phyloP scores from a whole-genome alignment of 306 rosid species.

The apple (Malus domestica) region DNA sequence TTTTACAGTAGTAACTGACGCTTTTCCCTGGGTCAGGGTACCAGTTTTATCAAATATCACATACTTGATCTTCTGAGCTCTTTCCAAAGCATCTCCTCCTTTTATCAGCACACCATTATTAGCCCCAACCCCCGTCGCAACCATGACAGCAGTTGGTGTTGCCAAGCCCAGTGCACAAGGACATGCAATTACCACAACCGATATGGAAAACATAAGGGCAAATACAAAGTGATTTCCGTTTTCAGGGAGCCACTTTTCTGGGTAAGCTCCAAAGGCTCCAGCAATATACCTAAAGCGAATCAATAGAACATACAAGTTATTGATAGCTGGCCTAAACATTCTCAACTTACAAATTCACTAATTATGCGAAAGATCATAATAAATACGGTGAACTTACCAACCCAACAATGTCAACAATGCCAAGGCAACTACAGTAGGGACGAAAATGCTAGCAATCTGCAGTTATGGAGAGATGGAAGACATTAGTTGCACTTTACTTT shows the following conservation, averaged over 20 bases:
- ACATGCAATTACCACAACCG: constrained; percentile 96
- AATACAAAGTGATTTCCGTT: constrained; percentile 90
- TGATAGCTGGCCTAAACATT: constrained; percentile 9
- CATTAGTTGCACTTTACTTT: constrained; percentile 10
- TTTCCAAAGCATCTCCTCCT: constrained; percentile 97
- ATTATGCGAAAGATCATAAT: not conserved
- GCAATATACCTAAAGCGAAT: constrained; percentile 57
- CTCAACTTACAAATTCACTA: constrained; percentile 5
- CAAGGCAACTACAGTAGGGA: constrained; percentile 74
- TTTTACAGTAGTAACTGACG: constrained; percentile 70
- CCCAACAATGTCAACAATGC: constrained; percentile 64
- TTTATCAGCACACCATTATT: constrained; percentile 92
- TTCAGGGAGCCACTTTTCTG: constrained; percentile 77
- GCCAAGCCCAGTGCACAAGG: constrained; percentile 99
- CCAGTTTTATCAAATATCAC: constrained; percentile 97
- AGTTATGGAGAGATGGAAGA: constrained; percentile 18
- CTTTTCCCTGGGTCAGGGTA: constrained; percentile 93
- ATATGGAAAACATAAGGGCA: constrained; percentile 95
- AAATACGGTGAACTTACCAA: constrained; percentile 54
- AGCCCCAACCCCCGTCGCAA: constrained; percentile 98
- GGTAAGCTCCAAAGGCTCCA: constrained; percentile 78
- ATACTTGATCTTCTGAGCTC: constrained; percentile 82
- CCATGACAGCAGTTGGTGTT: constrained; percentile 99
- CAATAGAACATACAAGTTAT: not conserved
- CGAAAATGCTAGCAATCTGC: constrained; percentile 97